Percentiles rank a stretch among this genome's conserved stretches.
phyloP scores from a whole-genome alignment of 192 early-diverging fungal genomes.

The Geranomyces michiganensis region DNA sequence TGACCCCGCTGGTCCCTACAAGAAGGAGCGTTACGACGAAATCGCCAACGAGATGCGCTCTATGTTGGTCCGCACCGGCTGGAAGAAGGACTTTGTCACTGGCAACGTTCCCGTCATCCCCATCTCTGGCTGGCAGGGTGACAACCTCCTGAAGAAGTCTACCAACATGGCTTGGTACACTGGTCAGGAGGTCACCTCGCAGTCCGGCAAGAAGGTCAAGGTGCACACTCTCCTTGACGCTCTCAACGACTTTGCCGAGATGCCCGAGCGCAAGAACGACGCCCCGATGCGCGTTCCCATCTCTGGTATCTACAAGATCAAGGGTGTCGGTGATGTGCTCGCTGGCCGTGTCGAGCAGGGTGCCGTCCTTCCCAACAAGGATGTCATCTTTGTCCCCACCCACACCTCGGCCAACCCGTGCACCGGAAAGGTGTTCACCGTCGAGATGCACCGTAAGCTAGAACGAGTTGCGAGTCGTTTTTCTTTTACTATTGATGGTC shows the following conservation, averaged over 20 bases:
- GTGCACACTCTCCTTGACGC: slow-evolving; percentile 90
- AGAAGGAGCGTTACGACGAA: slow-evolving; percentile 92
- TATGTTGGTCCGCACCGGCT: slow-evolving; percentile 60
- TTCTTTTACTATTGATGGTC: not conserved
- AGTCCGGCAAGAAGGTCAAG: slow-evolving; percentile 42
- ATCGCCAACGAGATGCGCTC: slow-evolving; percentile 88
- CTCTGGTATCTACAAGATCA: slow-evolving; percentile 98
- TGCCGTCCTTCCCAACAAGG: slow-evolving; percentile 56
- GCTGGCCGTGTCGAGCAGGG: slow-evolving; percentile 81
- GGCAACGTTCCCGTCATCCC: slow-evolving; percentile 97
- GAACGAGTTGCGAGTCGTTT: not conserved
- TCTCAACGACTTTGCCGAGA: slow-evolving; percentile 89
- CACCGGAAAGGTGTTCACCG: slow-evolving; percentile 87
- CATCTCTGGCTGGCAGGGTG: slow-evolving; percentile 98
- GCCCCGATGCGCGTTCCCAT: slow-evolving; percentile 97
- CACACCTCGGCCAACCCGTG: slow-evolving; percentile 91
- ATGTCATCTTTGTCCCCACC: slow-evolving; percentile 82
- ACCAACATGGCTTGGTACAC: slow-evolving; percentile 96
- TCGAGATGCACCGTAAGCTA: slow-evolving; percentile 86
- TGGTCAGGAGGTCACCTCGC: slow-evolving; percentile 90
- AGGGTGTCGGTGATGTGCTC: slow-evolving; percentile 95
- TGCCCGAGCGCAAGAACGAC: slow-evolving; percentile 85
- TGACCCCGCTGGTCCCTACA: slow-evolving; percentile 74
- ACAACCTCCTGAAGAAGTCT: slow-evolving; percentile 96
- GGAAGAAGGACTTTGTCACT: slow-evolving; percentile 94